Evolutionary conservation across 2,329 filamentous ascomycete genomes (phyloP).

Genomic region (Colletotrichum phormii): DNA sequence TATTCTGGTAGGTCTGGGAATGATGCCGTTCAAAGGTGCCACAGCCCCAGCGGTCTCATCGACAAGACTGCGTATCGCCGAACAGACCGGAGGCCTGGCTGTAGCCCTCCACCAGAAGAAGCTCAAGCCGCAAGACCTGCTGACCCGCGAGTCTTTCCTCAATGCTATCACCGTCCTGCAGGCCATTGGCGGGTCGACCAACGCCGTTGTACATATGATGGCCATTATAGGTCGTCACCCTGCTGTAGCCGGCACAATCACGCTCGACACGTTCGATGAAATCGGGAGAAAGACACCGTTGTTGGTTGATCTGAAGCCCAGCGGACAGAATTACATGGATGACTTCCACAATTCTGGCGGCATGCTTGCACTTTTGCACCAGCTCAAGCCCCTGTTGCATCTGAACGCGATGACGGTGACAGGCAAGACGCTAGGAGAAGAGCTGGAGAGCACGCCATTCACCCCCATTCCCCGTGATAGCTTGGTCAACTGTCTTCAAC

Average conservation of each 20-base stretch:
- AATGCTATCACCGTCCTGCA: slow-evolving; percentile 91
- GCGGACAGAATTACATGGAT: slow-evolving; percentile 88
- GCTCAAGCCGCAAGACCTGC: slow-evolving; percentile 75
- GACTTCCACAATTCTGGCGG: slow-evolving; percentile 92
- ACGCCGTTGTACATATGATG: slow-evolving; percentile 87
- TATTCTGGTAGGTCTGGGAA: slow-evolving; percentile 83
- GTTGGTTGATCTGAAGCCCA: slow-evolving; percentile 87
- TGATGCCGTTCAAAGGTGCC: slow-evolving; percentile 81
- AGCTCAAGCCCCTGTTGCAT: slow-evolving; percentile 80
- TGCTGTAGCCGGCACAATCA: slow-evolving; percentile 71
- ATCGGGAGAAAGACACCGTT: slow-evolving; percentile 83
- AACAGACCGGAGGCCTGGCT: slow-evolving; percentile 75
- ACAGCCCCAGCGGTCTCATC: slow-evolving; percentile 84
- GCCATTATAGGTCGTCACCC: slow-evolving; percentile 84
- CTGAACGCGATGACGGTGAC: slow-evolving; percentile 85
- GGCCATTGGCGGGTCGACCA: slow-evolving; percentile 86
- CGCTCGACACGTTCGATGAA: slow-evolving; percentile 81
- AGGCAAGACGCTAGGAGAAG: slow-evolving; percentile 84
- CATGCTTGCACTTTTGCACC: slow-evolving; percentile 83
- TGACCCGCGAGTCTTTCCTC: slow-evolving; percentile 82
- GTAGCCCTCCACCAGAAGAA: slow-evolving; percentile 74
- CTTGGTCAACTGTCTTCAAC: slow-evolving; percentile 67
- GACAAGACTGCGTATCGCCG: slow-evolving; percentile 83
- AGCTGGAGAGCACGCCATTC: slow-evolving; percentile 76
- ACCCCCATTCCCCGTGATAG: slow-evolving; percentile 56